Conservation (phyloP, 2,329 filamentous ascomycete species). For the Cercospora berteroae region DNA sequence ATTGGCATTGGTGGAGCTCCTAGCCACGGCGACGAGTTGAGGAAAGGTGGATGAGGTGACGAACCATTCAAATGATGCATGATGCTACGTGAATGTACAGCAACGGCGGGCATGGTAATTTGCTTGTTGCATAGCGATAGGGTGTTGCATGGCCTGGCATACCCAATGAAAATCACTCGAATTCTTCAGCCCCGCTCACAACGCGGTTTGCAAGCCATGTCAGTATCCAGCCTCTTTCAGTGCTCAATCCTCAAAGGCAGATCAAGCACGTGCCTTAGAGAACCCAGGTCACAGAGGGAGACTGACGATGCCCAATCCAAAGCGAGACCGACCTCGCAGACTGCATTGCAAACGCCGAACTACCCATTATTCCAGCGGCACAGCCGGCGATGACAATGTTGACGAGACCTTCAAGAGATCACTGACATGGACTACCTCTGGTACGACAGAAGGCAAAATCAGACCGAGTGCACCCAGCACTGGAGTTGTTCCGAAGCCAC, state of each 20-base stretch:
- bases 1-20: conserved; percentile 15
- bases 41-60: conserved; percentile 3
- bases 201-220: background rate
- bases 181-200: background rate
- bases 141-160: background rate
- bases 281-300: background rate
- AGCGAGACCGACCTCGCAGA: too few relatives aligned
- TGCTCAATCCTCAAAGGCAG: too few relatives aligned
- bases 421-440: too few relatives aligned
- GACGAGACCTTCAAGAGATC: too few relatives aligned
- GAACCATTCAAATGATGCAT: background rate
- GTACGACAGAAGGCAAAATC: background rate
- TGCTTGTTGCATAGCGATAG: conserved; percentile 2
- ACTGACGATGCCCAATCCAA: too few relatives aligned
- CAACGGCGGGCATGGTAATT: background rate
- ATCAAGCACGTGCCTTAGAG: background rate
- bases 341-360: background rate
- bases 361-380: background rate
- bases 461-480: background rate
- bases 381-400: background rate
- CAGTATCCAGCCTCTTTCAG: too few relatives aligned
- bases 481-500: background rate
- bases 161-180: background rate
- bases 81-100: background rate
- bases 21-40: conserved; percentile 12